phyloP scores from a whole-genome alignment of 2,329 filamentous ascomycete species.

The Xenoacremonium recifei region DNA sequence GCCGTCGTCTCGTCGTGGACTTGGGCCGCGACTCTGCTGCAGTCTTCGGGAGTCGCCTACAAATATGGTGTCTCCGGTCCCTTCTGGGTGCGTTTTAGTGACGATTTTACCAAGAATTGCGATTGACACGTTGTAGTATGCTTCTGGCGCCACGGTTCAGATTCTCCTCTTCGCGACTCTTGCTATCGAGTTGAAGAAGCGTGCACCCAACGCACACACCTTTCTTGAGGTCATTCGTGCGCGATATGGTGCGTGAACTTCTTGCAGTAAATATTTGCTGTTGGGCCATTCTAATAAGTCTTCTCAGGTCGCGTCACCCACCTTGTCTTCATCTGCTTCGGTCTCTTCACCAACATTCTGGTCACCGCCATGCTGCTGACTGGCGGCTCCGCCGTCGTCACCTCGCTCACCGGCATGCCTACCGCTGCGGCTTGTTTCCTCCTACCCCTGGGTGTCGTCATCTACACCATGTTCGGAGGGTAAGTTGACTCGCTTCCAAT shows the following conservation, averaged over 20 bases:
- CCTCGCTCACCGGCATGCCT: constrained; percentile 40
- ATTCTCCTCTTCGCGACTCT: constrained; percentile 88
- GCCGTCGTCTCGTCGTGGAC: constrained; percentile 95
- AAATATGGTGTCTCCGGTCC: constrained; percentile 66
- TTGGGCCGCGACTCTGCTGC: constrained; percentile 81
- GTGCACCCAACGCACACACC: constrained; percentile 82
- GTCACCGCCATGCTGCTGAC: constrained; percentile 89
- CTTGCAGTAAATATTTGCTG: too few relatives aligned
- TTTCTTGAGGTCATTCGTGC: constrained; percentile 82
- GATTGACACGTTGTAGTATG: constrained; percentile 50
- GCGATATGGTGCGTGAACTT: constrained; percentile 62
- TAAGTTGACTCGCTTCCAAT: not conserved
- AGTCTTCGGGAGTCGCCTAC: constrained; percentile 80
- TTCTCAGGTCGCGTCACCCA: constrained; percentile 52
- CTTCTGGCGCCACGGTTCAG: constrained; percentile 70
- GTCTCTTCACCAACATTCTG: constrained; percentile 79
- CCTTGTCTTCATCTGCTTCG: constrained; percentile 78
- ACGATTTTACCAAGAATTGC: too few relatives aligned
- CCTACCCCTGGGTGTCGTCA: constrained; percentile 69
- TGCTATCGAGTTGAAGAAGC: constrained; percentile 84
- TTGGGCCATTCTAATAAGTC: too few relatives aligned
- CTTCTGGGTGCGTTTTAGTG: constrained; percentile 36
- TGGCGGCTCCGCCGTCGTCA: constrained; percentile 65
- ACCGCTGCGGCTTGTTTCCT: constrained; percentile 83
- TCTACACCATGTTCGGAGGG: constrained; percentile 70